A percentile compares a stretch with the other conserved stretches of the same genome.
Evolutionary conservation across 2,329 filamentous ascomycete species (phyloP).

Genomic region (Penicillium polonicum): DNA sequence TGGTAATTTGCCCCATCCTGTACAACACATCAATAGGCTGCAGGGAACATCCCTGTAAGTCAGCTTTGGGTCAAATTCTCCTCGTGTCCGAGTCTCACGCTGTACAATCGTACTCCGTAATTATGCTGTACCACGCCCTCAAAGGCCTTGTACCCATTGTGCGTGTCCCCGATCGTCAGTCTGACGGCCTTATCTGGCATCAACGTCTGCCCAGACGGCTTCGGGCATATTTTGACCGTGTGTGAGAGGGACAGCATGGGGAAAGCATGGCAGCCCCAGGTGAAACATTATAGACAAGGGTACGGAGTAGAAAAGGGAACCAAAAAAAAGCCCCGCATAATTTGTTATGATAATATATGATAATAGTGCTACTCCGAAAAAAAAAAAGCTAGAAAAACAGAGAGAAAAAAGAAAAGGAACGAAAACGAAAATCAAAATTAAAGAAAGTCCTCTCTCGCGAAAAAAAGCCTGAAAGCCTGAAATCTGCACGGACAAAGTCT

Average conservation of each 20-base stretch:
- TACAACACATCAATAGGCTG: constrained; percentile 12
- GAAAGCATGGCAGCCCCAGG: constrained; percentile 7
- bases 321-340: neutral
- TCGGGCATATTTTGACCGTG: constrained; percentile 5
- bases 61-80: constrained; percentile 4
- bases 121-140: constrained; percentile 6
- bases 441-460: neutral
- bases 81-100: constrained; percentile 7
- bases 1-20: constrained; percentile 5
- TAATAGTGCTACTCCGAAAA: neutral
- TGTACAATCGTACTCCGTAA: neutral
- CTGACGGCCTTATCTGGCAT: constrained; percentile 14
- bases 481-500: constrained; percentile 21
- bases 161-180: neutral
- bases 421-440: neutral
- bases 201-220: constrained; percentile 15
- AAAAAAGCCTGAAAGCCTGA: neutral
- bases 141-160: constrained; percentile 15
- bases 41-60: constrained; percentile 11
- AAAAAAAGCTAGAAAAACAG: neutral
- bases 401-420: neutral
- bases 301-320: neutral
- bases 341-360: neutral
- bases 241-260: constrained; percentile 9
- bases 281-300: constrained; percentile 9